Evolutionary conservation across 1,139 yeast genomes (phyloP).

Genomic region (Suzukiozyma palmioleophila): DNA sequence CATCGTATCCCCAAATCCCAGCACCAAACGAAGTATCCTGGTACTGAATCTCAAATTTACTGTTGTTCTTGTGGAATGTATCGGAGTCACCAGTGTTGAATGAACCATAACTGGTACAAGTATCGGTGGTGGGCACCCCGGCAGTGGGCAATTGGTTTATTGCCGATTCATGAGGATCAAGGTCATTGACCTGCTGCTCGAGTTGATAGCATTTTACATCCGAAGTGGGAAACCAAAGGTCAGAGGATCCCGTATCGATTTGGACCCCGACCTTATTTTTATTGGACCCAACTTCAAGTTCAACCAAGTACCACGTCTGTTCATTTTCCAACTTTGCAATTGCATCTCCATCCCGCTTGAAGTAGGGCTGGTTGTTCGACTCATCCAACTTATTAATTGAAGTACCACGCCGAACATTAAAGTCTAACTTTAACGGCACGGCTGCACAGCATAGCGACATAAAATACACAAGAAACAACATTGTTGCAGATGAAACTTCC

Average conservation of each 20-base stretch:
- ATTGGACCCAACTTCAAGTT: constrained; percentile 31
- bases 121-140: constrained; percentile 13
- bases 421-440: constrained; percentile 17
- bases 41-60: constrained; percentile 47
- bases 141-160: constrained; percentile 8
- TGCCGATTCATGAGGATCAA: too few relatives aligned
- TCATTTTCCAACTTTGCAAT: neutral
- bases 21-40: constrained; percentile 59
- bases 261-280: constrained; percentile 22
- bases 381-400: constrained; percentile 11
- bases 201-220: neutral
- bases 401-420: constrained; percentile 24
- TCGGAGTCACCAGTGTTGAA: constrained; percentile 32
- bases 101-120: constrained; percentile 38
- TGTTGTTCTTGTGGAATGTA: constrained; percentile 25
- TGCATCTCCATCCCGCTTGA: neutral
- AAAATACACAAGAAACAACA: too few relatives aligned
- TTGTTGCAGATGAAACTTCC: too few relatives aligned
- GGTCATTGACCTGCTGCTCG: neutral
- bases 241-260: constrained; percentile 43
- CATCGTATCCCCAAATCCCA: constrained; percentile 59
- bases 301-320: constrained; percentile 20
- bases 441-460: neutral
- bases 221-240: constrained; percentile 31
- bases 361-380: neutral